phyloP scores from a whole-genome alignment of 495 filamentous ascomycete species.

The Glutinoglossum americanum region DNA sequence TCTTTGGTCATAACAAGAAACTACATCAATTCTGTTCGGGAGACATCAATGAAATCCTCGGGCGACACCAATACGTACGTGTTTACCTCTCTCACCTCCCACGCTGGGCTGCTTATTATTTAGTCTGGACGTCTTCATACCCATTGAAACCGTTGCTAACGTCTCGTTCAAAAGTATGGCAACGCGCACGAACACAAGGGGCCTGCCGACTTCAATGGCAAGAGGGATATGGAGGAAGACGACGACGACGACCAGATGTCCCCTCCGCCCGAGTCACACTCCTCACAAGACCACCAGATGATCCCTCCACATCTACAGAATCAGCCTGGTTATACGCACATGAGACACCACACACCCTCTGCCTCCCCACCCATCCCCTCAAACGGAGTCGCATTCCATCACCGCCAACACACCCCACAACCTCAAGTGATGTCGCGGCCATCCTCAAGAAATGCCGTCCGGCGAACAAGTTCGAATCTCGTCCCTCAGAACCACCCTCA shows the following conservation, averaged over 20 bases:
- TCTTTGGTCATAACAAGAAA: slow-evolving; percentile 96
- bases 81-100: slow-evolving; percentile 9
- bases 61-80: slow-evolving; percentile 75
- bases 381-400: slow-evolving; percentile 52
- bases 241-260: slow-evolving; percentile 58
- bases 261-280: slow-evolving; percentile 36
- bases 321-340: slow-evolving; percentile 51
- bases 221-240: slow-evolving; percentile 67
- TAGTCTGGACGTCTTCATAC: background rate
- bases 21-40: slow-evolving; percentile 90
- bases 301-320: slow-evolving; percentile 58
- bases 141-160: slow-evolving; percentile 7
- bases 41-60: slow-evolving; percentile 77
- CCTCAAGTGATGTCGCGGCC: slow-evolving; percentile 59
- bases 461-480: slow-evolving; percentile 54
- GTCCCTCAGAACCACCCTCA: slow-evolving; percentile 34
- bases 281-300: slow-evolving; percentile 35
- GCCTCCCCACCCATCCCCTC: slow-evolving; percentile 64
- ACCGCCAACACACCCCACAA: slow-evolving; percentile 60
- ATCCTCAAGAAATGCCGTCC: slow-evolving; percentile 56
- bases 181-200: slow-evolving; percentile 91
- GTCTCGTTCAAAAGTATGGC: slow-evolving; percentile 40
- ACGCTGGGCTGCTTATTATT: no score
- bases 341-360: slow-evolving; percentile 65
- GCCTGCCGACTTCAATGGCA: slow-evolving; percentile 73